Evolutionary conservation across 176 grass and related monocot genomes (phyloP).

Genomic region (Cymbopogon citratus): DNA sequence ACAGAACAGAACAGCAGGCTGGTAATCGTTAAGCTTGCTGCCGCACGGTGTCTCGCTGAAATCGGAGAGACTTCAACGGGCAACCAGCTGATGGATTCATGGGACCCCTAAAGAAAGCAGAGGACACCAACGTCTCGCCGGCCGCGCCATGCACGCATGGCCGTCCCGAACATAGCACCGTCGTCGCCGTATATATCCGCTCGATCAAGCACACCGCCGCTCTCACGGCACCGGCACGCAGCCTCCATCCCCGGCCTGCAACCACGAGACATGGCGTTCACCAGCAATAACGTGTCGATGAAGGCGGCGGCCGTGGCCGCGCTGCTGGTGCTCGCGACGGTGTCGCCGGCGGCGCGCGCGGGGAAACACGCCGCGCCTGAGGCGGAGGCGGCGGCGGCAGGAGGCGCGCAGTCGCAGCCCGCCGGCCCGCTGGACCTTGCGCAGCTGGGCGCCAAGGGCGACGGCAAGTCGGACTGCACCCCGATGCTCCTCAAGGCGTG

Average conservation of each 20-base stretch:
- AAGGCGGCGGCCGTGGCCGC: background rate
- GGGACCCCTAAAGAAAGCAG: background rate
- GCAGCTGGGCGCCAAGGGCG: conserved; percentile 47
- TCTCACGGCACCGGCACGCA: background rate
- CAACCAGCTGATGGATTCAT: background rate
- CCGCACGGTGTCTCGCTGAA: background rate
- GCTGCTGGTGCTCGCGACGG: background rate
- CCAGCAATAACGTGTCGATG: background rate
- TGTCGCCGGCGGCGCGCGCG: background rate
- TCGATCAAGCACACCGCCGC: background rate
- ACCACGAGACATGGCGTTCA: background rate
- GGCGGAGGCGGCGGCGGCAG: too few species aligned
- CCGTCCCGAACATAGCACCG: too few species aligned
- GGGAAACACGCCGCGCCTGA: too few species aligned
- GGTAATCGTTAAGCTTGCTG: too few species aligned
- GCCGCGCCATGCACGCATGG: conserved; percentile 15
- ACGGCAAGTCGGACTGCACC: conserved; percentile 51
- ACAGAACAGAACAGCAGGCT: background rate
- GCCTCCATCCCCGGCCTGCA: background rate
- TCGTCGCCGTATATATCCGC: background rate
- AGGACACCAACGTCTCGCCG: background rate
- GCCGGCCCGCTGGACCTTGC: conserved; percentile 29
- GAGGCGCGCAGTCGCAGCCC: background rate
- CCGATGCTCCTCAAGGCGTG: conserved; percentile 48
- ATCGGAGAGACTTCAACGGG: background rate